Base-by-base conservation (phyloP, 768 basidiomycete species). In the Strobilomyces confusus region DNA sequence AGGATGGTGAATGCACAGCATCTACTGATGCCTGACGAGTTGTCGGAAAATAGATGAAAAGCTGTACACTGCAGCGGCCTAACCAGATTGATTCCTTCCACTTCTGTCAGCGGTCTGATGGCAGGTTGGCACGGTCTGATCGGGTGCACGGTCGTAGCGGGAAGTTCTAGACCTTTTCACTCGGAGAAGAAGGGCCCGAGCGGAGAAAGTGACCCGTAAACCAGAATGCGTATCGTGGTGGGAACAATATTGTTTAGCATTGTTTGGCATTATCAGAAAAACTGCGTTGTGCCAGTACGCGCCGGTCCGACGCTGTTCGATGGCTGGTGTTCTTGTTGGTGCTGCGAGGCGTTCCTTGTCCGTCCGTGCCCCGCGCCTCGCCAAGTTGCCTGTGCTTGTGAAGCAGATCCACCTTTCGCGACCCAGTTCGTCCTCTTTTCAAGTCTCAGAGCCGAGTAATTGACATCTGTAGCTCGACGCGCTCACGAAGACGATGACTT, bases 341-440 rank as follows among this genome's bases (percentile, higher is more conserved):
- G 47, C 52, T 47, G 43, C 47, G 5, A 55, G 57, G 37, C 62
- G 56, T 22, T 60, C 44, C 9, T 29, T 46, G 22, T 52, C 57
- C 44, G 12, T 54, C 8, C 48, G 26, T 17, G 29, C 33, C 32
- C 32, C 34, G 14, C 43, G 41, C 19, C 45, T 58, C 38, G 25
- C 56, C 17, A 53, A 23, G 50, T 45, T 41, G 15, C 23, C 63
- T 1, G 34, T 48, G 15, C 44, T 48, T 23, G 44, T 48, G 22
- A 61, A 45, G 41, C 20, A 56, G 36, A 44, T 69, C 0, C 63
- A 67, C 25, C 17, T 55, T 13, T 69, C 60, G n/a, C 54, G 56
- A 23, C 44, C 55, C 19, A 49, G 67, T 69, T 55, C 48, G 67
- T 67, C 26, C 41, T 41, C 36, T 9, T 56, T 55, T 32, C 36